Evolutionary conservation across 2,329 filamentous ascomycete species (phyloP), one percentile per base, ranked within the genome.

Genomic region (Cryphonectria parasitica): DNA sequence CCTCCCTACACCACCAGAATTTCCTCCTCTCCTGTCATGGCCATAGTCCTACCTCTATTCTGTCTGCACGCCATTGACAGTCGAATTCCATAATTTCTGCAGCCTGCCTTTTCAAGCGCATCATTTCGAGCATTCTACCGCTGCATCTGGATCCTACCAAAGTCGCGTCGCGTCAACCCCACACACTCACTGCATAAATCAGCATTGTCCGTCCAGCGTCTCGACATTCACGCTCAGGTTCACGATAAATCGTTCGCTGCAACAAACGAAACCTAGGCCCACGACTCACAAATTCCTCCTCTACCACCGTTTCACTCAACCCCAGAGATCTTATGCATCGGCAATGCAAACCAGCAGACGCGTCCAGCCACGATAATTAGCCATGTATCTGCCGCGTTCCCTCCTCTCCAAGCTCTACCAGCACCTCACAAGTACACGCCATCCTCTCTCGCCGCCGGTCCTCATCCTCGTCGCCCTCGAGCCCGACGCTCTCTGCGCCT

Each of bases 401-500:
- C 87, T 97, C 74, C 92, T 98, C 79, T 93, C 94, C 65, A 95
- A 95, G 77, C 90, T 98, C 77, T 99, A 99, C 85, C 88, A 89
- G 72, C 92, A 97, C 81, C 92, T 99, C 69, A 90, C 97, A 80
- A 89, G 89, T 80, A 92, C 92, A 61, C 91, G 95, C 75, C 93
- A 98, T 79, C 92, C 95, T n/a, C 89, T 95, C 66, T 96, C 94
- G 25, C 92, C 95, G 54, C 95, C 95, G 0, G 94, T 98, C 68
- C 87, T 98, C 36, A 89, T 99, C 74, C 92, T 99, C 69, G 95
- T 95, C 74, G 93, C 95, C 49, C 92, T 98, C 79, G 95, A 98
- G 78, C 94, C 96, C 69, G 96, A 99, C 83, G 93, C 96, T 74
- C 89, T 99, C 73, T 98, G 95, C 82, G 96, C 95, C 73, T 97